phyloP scores from a whole-genome alignment of 345 rosid genomes.

The Alliaria petiolata region DNA sequence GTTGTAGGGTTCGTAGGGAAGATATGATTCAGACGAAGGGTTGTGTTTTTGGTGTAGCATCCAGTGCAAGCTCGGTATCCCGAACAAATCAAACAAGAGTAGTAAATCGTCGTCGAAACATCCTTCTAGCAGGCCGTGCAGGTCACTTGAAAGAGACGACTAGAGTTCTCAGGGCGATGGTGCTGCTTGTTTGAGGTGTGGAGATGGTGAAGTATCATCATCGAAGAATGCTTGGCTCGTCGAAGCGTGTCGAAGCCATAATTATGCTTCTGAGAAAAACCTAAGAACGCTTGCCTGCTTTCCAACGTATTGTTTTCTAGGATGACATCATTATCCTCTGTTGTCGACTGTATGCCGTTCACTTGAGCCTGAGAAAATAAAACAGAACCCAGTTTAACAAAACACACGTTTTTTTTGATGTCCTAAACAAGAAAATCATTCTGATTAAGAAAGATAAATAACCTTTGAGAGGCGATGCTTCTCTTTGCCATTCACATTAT shows the following conservation, averaged over 20 bases:
- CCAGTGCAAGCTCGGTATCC: constrained; percentile 34
- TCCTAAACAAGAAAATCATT: not conserved
- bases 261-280: constrained; percentile 47
- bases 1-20: constrained; percentile 4
- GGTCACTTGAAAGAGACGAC: not conserved
- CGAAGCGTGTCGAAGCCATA: constrained; percentile 64
- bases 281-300: constrained; percentile 50
- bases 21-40: constrained; percentile 17
- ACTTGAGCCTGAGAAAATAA: constrained; percentile 39
- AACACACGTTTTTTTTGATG: not conserved
- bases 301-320: constrained; percentile 43
- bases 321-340: constrained; percentile 44
- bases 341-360: constrained; percentile 39
- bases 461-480: constrained; percentile 58
- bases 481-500: constrained; percentile 32
- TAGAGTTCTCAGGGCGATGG: not conserved
- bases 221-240: constrained; percentile 70
- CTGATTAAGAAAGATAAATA: not conserved
- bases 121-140: constrained; percentile 46
- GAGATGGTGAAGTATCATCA: constrained; percentile 70
- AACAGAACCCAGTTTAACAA: not conserved
- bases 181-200: constrained; percentile 21
- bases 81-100: constrained; percentile 37
- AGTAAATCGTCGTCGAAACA: constrained; percentile 22
- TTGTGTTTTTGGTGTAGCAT: constrained; percentile 31